These are phyloP conservation scores for Fusarium sulawesiense DNA, from an alignment of 2,329 filamentous ascomycete species.

Conservation along the genomic window DNA sequence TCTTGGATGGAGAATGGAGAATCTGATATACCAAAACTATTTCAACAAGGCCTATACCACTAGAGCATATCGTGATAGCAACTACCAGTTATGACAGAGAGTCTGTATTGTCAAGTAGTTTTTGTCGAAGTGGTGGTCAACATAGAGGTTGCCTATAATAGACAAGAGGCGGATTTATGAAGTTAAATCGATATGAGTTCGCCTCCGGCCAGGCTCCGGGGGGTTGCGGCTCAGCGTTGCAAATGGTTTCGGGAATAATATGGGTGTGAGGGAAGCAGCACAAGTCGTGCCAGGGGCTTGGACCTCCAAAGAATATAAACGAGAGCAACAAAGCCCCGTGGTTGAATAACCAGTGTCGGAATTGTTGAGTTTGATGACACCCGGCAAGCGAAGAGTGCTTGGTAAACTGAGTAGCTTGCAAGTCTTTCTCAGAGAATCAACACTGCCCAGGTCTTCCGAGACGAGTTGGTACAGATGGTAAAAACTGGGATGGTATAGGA, in stretches of 20 bases:
- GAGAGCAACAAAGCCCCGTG: conserved; percentile 9
- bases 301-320: not conserved
- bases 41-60: conserved; percentile 7
- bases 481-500: not conserved
- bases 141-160: not conserved
- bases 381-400: not conserved
- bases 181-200: conserved; percentile 4
- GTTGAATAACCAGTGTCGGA: conserved; percentile 2
- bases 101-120: not conserved
- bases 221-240: conserved; percentile 20
- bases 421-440: conserved; percentile 6
- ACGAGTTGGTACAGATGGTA: not conserved
- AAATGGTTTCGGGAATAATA: conserved; percentile 20
- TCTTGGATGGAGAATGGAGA: not conserved
- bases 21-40: not conserved
- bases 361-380: conserved; percentile 5
- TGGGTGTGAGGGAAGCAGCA: conserved; percentile 7
- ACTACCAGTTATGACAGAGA: not conserved
- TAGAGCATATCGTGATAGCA: conserved; percentile 27
- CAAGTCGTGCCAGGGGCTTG: conserved; percentile 6
- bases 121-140: not conserved
- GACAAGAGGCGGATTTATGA: not conserved
- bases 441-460: not conserved
- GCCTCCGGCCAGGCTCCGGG: conserved; percentile 4
- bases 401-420: not conserved